These are phyloP conservation scores for Paracoccidioides brasiliensis DNA, from an alignment of 2,329 filamentous ascomycete species.

Conservation along the genomic window DNA sequence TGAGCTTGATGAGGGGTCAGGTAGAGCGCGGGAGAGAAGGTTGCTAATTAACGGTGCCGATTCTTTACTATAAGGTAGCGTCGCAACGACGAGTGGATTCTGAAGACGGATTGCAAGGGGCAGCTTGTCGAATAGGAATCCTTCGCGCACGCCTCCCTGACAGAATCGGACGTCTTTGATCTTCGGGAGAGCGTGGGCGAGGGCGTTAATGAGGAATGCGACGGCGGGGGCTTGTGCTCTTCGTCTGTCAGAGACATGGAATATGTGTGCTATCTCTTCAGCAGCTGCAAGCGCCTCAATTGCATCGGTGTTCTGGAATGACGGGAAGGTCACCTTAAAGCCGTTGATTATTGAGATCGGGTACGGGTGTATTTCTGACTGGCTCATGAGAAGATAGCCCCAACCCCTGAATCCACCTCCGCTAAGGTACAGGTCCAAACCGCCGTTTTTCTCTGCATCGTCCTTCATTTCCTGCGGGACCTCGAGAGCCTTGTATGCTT, in stretches of 20 bases:
- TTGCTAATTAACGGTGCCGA: conserved; percentile 36
- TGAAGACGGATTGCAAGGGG: conserved; percentile 45
- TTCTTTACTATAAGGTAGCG: conserved; percentile 37
- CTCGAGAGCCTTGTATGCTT: conserved; percentile 45
- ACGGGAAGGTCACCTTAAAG: conserved; percentile 46
- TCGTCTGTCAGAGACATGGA: conserved; percentile 67
- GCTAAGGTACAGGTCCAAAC: conserved; percentile 66
- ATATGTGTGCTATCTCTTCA: conserved; percentile 31
- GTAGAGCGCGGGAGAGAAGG: conserved; percentile 38
- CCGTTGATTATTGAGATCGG: conserved; percentile 73
- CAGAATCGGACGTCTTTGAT: conserved; percentile 71
- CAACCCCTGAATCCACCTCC: conserved; percentile 86
- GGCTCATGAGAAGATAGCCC: conserved; percentile 76
- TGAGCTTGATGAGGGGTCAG: conserved; percentile 17
- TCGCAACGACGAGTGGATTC: conserved; percentile 54
- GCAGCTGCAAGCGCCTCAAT: conserved; percentile 30
- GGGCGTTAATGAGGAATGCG: conserved; percentile 61
- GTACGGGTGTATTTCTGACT: conserved; percentile 60
- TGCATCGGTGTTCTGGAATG: conserved; percentile 46
- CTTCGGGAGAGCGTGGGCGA: conserved; percentile 54
- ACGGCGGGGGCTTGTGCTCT: conserved; percentile 76
- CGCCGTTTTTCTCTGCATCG: conserved; percentile 31
- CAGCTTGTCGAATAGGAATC: conserved; percentile 62
- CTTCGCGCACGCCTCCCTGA: conserved; percentile 76
- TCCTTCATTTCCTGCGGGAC: conserved; percentile 42